These are phyloP conservation scores for Viola pubescens DNA, from an alignment of 441 rosid genomes.

Conservation along the genomic window DNA sequence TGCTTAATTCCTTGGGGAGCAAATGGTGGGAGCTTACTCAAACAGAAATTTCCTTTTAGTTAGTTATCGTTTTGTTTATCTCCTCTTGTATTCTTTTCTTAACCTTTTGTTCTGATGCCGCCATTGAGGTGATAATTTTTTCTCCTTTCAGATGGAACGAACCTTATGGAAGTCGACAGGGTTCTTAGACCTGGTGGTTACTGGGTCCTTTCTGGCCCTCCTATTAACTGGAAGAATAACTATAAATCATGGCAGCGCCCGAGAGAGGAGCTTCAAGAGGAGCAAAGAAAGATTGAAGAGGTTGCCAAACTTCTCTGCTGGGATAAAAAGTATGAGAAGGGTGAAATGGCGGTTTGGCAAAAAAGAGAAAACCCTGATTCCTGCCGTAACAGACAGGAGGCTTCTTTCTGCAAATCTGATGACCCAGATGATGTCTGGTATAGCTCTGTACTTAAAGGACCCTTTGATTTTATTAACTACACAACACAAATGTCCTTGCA, in stretches of 20 bases:
- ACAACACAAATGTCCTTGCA: no score
- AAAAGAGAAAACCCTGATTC: constrained; percentile 57
- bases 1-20: constrained; percentile 95
- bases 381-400: constrained; percentile 50
- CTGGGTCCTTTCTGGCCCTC: constrained; percentile 93
- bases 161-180: constrained; percentile 84
- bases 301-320: constrained; percentile 72
- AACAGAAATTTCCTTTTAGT: neutral
- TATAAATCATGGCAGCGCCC: constrained; percentile 78
- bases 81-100: constrained; percentile 5
- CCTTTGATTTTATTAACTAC: neutral
- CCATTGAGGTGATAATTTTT: constrained; percentile 14
- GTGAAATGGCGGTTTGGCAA: constrained; percentile 73
- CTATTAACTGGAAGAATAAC: constrained; percentile 72
- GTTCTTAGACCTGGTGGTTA: constrained; percentile 91
- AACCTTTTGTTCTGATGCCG: constrained; percentile 6
- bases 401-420: constrained; percentile 62
- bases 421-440: constrained; percentile 87
- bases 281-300: constrained; percentile 72
- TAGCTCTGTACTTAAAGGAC: constrained; percentile 1
- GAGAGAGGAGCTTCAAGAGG: constrained; percentile 62
- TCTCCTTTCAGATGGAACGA: constrained; percentile 53
- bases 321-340: constrained; percentile 86
- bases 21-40: constrained; percentile 49
- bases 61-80: neutral